These are phyloP conservation scores for Sclerotinia spermophila DNA, from an alignment of 2,329 filamentous ascomycete species.

Conservation along the genomic window DNA sequence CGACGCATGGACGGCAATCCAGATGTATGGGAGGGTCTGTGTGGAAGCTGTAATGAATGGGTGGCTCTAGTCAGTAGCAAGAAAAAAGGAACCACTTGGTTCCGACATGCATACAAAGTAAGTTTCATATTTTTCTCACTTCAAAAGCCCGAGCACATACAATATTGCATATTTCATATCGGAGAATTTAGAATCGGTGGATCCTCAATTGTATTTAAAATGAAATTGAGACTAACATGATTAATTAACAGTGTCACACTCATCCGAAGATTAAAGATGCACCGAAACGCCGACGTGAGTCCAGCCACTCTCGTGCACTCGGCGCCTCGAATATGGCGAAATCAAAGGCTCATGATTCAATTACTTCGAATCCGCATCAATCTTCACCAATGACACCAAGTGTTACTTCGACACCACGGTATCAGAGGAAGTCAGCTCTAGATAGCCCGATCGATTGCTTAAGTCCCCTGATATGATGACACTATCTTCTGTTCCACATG, in stretches of 20 bases:
- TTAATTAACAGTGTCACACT: constrained; percentile 54
- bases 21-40: constrained; percentile 77
- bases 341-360: constrained; percentile 30
- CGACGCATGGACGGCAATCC: constrained; percentile 75
- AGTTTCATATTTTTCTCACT: constrained; percentile 29
- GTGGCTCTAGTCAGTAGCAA: constrained; percentile 79
- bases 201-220: background rate
- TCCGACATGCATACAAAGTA: constrained; percentile 84
- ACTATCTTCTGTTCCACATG: constrained; percentile 21
- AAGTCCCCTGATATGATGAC: constrained; percentile 46
- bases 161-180: background rate
- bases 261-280: constrained; percentile 69
- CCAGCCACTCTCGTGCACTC: constrained; percentile 44
- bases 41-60: constrained; percentile 76
- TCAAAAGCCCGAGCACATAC: background rate
- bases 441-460: constrained; percentile 40
- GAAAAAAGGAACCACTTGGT: constrained; percentile 92
- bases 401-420: constrained; percentile 40
- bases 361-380: constrained; percentile 36
- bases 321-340: constrained; percentile 44
- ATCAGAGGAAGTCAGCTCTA: constrained; percentile 30
- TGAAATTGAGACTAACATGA: background rate
- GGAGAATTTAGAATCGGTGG: background rate
- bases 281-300: constrained; percentile 64
- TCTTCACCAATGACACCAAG: constrained; percentile 42